Evolutionary conservation across 1,139 yeast genomes (phyloP), one percentile per base, ranked within the genome.

Genomic region (Spencermartinsiella ligniputridi): DNA sequence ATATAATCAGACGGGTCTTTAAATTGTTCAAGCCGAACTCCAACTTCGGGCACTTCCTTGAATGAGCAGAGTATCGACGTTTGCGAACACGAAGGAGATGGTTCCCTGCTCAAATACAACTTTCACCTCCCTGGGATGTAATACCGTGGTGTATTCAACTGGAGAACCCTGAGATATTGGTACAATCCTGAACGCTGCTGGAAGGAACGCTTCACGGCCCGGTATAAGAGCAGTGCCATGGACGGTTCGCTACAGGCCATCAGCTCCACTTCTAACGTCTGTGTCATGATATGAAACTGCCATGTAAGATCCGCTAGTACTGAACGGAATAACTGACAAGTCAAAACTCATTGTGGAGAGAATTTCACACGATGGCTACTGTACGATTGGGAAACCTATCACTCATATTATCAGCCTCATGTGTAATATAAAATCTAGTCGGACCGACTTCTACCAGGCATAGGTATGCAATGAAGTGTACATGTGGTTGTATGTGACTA

Each of bases 161-260:
- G 33, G 39, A 21, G 33, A 13, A 9, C 39, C 39, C 6, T 37
- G n/a, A 16, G 20, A 37, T 24, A 37, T 13, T 22, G 39, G 39
- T 9, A 37, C 39, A 17, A 37, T 13, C 19, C 39, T 32, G 16
- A 37, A 22, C 16, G n/a, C 39, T 17, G 33, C 39, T 11, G 39
- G 27, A 21, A 37, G 13, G 33, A 22, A 37, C 18, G 16, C 15
- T 17, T 18, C 22, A 22, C 25, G 25, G 18, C 39, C 39, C 3
- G 39, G 39, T n/a, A 37, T 21, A 24, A 21, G 33, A 18, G 39
- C 39, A 21, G 22, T 32, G 9, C 39, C 39, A 16, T 37, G 39
- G 13, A 37, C 39, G 33, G 39, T 37, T 13, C 39, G 39, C 12
- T 21, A 24, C 39, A 12, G 30, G 27, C 20, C 20, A n/a, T 24